Conservation (phyloP, 129 eudicot genomes). For the carrot (Daucus carota) region DNA sequence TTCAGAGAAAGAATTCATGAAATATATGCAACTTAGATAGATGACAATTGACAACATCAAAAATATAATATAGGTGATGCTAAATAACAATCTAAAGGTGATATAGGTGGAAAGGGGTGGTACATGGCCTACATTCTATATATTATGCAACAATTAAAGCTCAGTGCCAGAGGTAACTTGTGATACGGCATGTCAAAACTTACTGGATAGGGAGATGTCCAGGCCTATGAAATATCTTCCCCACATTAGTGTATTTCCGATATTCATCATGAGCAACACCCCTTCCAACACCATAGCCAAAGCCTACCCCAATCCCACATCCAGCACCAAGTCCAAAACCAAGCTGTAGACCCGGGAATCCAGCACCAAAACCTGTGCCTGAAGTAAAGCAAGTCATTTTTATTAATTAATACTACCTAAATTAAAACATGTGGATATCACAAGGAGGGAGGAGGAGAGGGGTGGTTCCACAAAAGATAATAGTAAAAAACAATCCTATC, state of each 20-base stretch:
- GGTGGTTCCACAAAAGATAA: no score
- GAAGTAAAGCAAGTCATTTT: slow-evolving; percentile 6
- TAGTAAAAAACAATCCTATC: background rate
- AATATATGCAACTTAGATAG: background rate
- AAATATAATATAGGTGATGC: background rate
- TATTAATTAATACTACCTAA: background rate
- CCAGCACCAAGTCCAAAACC: slow-evolving; percentile 95
- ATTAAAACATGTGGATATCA: no score
- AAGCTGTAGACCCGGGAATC: slow-evolving; percentile 83
- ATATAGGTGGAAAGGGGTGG: background rate
- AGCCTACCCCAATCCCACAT: slow-evolving; percentile 88
- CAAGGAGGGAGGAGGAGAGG: no score
- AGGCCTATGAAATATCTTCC: slow-evolving; percentile 32
- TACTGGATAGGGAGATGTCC: slow-evolving; percentile 60
- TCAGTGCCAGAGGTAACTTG: background rate
- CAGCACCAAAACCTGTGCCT: slow-evolving; percentile 93
- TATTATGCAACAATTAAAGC: background rate
- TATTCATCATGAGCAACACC: slow-evolving; percentile 78
- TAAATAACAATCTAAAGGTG: background rate
- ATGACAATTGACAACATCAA: background rate
- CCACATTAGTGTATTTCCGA: slow-evolving; percentile 60
- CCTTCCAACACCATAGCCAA: slow-evolving; percentile 88
- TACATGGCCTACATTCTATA: background rate
- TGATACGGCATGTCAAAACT: slow-evolving; percentile 19
- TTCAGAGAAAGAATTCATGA: slow-evolving; percentile 6